Evolutionary conservation across 495 filamentous ascomycete genomes (phyloP), one percentile per base, ranked within the genome.

Genomic region (Polyplosphaeria fusca): DNA sequence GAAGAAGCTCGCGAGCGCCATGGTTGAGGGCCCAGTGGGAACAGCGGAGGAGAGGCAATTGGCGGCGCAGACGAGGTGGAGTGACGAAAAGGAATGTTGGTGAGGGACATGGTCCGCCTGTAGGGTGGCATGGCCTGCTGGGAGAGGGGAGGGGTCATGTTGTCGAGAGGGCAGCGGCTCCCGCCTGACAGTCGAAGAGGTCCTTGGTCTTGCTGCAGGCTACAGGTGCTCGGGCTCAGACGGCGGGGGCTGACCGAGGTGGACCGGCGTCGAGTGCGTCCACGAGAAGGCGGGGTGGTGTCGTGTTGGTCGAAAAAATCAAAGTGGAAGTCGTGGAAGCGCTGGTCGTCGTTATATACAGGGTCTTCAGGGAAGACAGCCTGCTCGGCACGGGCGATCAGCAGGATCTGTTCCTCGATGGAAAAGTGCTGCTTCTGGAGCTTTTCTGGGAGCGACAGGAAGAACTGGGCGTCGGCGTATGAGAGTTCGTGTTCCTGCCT

Each of bases 351-450:
- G 18, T 41, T 16, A 25, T 52, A 43, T 20, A 64, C 47, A 45
- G 35, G 43, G 50, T 38, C 56, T 48, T 20, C 58, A 57, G 25
- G 75, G 76, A 38, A 79, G 59, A 75, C 77, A 67, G 75, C 80
- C 18, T 86, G 70, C 14, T 82, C 76, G 18, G 78, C 71, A 26
- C 77, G 76, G 48, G 78, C 76, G 20, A 77, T 77, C 38, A 91
- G 70, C 43, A 83, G 66, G 25, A 79, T 70, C 64, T 85, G 87
- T 71, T 94, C 87, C 68, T 91, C 86, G 43, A 72, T 76, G 12
- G 84, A 84, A 69, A 89, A 88, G 60, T 87, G 82, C 60, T 77
- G 82, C 65, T 79, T 77, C 61, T 82, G 80, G 41, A 91, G 74
- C 65, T 87, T 89, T 52, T 86, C 79, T 25, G 89, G 86, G 25